phyloP scores from a whole-genome alignment of 2,329 filamentous ascomycete species.

The Chaetothyriales sp. region DNA sequence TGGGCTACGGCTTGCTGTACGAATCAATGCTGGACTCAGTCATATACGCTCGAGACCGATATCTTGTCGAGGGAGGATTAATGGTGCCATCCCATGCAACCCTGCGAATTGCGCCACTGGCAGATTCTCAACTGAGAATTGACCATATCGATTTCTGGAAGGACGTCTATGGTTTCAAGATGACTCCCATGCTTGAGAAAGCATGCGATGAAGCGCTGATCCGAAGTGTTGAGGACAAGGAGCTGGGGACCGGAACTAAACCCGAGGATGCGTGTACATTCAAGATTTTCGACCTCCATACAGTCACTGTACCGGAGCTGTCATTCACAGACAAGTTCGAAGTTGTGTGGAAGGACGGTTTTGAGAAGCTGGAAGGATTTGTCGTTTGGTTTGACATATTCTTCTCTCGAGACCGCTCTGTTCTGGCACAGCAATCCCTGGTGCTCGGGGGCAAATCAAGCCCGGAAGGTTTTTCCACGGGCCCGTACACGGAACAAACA shows the following conservation, averaged over 20 bases:
- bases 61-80: slow-evolving; percentile 63
- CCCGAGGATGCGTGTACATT: slow-evolving; percentile 48
- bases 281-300: slow-evolving; percentile 61
- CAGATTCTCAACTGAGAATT: slow-evolving; percentile 60
- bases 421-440: slow-evolving; percentile 34
- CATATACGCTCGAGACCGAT: slow-evolving; percentile 72
- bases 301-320: slow-evolving; percentile 54
- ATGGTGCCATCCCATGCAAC: slow-evolving; percentile 77
- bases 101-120: slow-evolving; percentile 65
- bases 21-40: slow-evolving; percentile 94
- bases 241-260: slow-evolving; percentile 22
- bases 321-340: slow-evolving; percentile 57
- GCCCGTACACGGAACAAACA: slow-evolving; percentile 58
- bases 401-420: slow-evolving; percentile 39
- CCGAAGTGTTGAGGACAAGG: slow-evolving; percentile 49
- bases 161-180: slow-evolving; percentile 87
- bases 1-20: slow-evolving; percentile 87
- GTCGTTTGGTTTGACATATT: slow-evolving; percentile 90
- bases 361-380: slow-evolving; percentile 57
- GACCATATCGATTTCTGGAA: slow-evolving; percentile 77
- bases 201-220: slow-evolving; percentile 63
- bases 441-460: slow-evolving; percentile 24
- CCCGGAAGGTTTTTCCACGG: slow-evolving; percentile 60
- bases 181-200: slow-evolving; percentile 73
- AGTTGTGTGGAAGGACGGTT: slow-evolving; percentile 28